Conservation (phyloP, 257 asterid genomes). For the Phtheirospermum japonicum region DNA sequence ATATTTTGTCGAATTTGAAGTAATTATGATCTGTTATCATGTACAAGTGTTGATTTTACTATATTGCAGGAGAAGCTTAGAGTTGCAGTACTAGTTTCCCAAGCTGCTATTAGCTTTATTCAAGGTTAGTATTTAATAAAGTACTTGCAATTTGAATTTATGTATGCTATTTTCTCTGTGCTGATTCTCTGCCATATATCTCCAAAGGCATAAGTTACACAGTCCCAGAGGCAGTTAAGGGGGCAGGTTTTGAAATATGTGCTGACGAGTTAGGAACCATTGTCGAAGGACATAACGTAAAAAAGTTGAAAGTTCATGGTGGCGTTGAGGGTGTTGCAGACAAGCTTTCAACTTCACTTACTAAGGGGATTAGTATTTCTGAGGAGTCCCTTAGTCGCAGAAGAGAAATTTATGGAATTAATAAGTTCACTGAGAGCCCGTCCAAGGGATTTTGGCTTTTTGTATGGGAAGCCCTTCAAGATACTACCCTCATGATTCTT, state of each 20-base stretch:
- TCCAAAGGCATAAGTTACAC: constrained; percentile 64
- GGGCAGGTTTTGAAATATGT: constrained; percentile 67
- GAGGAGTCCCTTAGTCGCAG: constrained; percentile 51
- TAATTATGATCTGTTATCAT: constrained; percentile 17
- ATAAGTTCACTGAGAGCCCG: constrained; percentile 77
- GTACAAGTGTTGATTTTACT: constrained; percentile 13
- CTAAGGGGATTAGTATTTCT: constrained; percentile 50
- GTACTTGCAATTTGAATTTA: not conserved
- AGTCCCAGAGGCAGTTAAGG: constrained; percentile 63
- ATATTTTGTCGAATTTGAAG: not conserved
- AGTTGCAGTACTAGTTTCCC: constrained; percentile 81
- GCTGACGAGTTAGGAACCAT: constrained; percentile 77
- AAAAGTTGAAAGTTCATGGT: constrained; percentile 69
- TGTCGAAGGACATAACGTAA: constrained; percentile 65
- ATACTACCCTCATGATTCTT: constrained; percentile 93
- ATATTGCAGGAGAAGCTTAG: constrained; percentile 78
- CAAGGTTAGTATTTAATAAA: constrained; percentile 46
- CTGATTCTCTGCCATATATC: constrained; percentile 22
- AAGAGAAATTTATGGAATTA: constrained; percentile 60
- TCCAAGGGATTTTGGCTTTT: constrained; percentile 78
- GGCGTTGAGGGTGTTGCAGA: constrained; percentile 62
- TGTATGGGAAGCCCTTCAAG: constrained; percentile 96
- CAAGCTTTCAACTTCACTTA: constrained; percentile 59
- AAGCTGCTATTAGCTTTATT: constrained; percentile 81
- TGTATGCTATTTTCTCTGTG: not conserved